Percentiles rank a stretch among this genome's conserved stretches.
Conservation (phyloP, 148 eudicot species). For the Rhododendron griersonianum region DNA sequence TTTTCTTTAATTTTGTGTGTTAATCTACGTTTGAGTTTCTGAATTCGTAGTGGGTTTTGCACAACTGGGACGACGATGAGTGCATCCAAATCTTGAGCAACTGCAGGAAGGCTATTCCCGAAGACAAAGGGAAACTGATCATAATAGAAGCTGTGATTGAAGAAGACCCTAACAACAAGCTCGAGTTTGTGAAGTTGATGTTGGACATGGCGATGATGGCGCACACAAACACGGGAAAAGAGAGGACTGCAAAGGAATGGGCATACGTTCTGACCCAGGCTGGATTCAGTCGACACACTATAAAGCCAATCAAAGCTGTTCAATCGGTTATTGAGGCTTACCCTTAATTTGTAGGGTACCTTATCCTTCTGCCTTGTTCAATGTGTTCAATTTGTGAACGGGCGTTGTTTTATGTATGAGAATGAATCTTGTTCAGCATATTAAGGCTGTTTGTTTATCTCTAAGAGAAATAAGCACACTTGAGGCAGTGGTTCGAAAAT, state of each 20-base stretch:
- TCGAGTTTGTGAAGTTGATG: constrained; percentile 42
- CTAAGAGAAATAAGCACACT: not conserved
- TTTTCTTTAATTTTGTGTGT: not conserved
- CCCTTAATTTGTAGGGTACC: constrained; percentile 22
- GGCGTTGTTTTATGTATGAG: not conserved
- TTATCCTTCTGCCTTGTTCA: not conserved
- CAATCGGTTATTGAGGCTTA: constrained; percentile 51
- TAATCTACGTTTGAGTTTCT: too few relatives aligned
- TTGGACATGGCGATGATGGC: constrained; percentile 83
- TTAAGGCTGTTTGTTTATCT: not conserved
- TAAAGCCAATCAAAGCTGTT: constrained; percentile 42
- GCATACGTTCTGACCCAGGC: constrained; percentile 30
- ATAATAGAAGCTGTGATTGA: constrained; percentile 59
- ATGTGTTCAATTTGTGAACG: not conserved
- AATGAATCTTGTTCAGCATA: not conserved
- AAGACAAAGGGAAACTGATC: constrained; percentile 54
- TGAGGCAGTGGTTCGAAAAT: not conserved
- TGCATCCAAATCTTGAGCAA: constrained; percentile 52
- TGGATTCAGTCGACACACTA: constrained; percentile 37
- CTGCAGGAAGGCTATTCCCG: constrained; percentile 50
- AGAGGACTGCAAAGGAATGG: constrained; percentile 68
- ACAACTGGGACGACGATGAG: constrained; percentile 79
- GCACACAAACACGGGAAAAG: constrained; percentile 68
- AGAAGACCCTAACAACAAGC: constrained; percentile 27
- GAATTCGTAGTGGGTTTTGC: constrained; percentile 47